Base-by-base conservation (phyloP, 495 filamentous ascomycete species). In the Margaritispora aquatica region DNA sequence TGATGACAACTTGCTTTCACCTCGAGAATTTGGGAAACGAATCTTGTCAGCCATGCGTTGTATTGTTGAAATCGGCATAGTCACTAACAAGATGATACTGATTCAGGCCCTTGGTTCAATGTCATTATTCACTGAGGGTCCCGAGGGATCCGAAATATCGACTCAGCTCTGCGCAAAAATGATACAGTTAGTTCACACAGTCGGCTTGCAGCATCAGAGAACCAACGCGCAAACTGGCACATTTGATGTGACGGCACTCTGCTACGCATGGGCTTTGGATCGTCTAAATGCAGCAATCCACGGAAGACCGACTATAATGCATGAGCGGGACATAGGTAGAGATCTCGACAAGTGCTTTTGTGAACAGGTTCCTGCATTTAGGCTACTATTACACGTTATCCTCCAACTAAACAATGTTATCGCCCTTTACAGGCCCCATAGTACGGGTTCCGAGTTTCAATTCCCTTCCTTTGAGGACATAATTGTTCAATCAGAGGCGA, bases 381-480 rank as follows among this genome's bases (percentile, higher is more conserved):
- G 75, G 13, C 61, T 80, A 2, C 75, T 80, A 54, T 68, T 80
- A 22, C 68, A 74, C 34, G 66, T 80, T 24, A 67, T 77, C 11
- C 71, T 78, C 13, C 66, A 86, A 15, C 74, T 90, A 3, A 82
- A 88, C 44, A 77, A 78, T 27, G 82, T 88, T 51, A 87, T 89
- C 63, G 78, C 76, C 13, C 77, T 87, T 52, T 91, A 91, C 62
- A 76, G 87, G 8, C 86, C 86, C 0, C 68, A 68, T n/a, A 62
- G 70, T 21, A 70, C 70, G 23, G 41, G 31, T n/a, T 70, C 72
- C 24, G 75, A 77, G 3, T 20, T 1, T 13, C 75, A 82, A 17
- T 80, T 87, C 27, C 82, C 85, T 0, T 79, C 82, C 8, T 84
- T 88, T 55, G 87, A 91, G 71, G 82, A 86, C 47, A 76, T 89